A percentile compares a stretch with the other conserved stretches of the same genome.
Conservation (phyloP, 1,284 basidiomycete genomes). For the Hortiboletus rubellus region DNA sequence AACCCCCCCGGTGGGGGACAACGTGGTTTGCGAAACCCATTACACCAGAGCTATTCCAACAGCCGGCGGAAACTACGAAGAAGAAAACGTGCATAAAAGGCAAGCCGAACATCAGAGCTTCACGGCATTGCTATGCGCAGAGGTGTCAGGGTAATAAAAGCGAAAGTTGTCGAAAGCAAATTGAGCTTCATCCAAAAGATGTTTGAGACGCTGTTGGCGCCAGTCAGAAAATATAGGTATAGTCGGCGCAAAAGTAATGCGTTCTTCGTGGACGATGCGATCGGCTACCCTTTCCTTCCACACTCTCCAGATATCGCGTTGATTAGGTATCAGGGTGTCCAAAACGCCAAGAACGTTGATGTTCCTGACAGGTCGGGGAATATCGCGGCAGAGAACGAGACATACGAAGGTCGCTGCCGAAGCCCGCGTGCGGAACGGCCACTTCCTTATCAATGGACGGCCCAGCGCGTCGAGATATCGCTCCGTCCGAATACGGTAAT, state of each 20-base stretch:
- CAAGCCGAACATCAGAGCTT: too few relatives aligned
- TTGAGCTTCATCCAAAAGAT: slow-evolving; percentile 20
- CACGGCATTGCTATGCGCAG: not conserved
- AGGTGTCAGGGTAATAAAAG: not conserved
- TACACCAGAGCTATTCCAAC: not conserved
- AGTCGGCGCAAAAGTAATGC: slow-evolving; percentile 18
- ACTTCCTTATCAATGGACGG: slow-evolving; percentile 14
- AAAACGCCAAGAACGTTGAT: slow-evolving; percentile 11
- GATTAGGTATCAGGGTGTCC: slow-evolving; percentile 17
- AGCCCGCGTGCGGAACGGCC: slow-evolving; percentile 14
- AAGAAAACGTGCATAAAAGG: not conserved
- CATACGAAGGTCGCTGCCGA: slow-evolving; percentile 17
- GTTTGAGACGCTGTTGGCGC: slow-evolving; percentile 13
- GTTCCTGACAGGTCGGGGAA: slow-evolving; percentile 13
- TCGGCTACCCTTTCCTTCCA: slow-evolving; percentile 24
- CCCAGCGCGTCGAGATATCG: slow-evolving; percentile 9
- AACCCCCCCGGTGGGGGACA: not conserved
- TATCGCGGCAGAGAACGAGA: slow-evolving; percentile 18
- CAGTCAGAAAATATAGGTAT: slow-evolving; percentile 18
- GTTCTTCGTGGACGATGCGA: slow-evolving; percentile 17
- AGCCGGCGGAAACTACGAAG: too few relatives aligned
- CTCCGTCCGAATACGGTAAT: slow-evolving; percentile 17
- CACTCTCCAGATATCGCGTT: slow-evolving; percentile 15
- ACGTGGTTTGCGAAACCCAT: not conserved
- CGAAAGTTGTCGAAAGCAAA: not conserved